These are phyloP conservation scores for Populus nigra DNA, from an alignment of 345 rosid genomes.

Conservation along the genomic window DNA sequence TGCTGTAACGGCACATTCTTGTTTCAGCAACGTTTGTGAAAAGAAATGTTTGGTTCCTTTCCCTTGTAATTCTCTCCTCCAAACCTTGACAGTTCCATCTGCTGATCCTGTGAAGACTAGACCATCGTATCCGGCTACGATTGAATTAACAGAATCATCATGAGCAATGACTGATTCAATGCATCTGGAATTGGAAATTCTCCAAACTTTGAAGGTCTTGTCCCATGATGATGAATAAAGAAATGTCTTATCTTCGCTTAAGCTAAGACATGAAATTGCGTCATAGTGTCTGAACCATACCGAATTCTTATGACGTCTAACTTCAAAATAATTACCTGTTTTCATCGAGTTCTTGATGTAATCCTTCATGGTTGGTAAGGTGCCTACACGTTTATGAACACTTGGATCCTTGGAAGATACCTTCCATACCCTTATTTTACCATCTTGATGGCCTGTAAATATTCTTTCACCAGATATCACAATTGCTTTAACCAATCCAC, in stretches of 20 bases:
- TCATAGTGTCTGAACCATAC: constrained; percentile 66
- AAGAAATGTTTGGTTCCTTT: constrained; percentile 82
- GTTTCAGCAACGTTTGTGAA: constrained; percentile 71
- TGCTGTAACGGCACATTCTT: constrained; percentile 81
- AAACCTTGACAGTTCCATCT: constrained; percentile 77
- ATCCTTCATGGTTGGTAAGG: constrained; percentile 64
- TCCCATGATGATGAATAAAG: constrained; percentile 90
- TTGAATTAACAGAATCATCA: constrained; percentile 75
- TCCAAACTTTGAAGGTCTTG: constrained; percentile 83
- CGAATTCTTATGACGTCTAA: constrained; percentile 36
- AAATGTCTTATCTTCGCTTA: constrained; percentile 57
- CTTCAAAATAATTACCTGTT: constrained; percentile 58
- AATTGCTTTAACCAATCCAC: constrained; percentile 83
- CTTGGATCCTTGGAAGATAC: constrained; percentile 43
- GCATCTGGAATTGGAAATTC: constrained; percentile 61
- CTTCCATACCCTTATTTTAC: constrained; percentile 84
- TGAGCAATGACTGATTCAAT: constrained; percentile 74
- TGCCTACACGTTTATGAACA: constrained; percentile 57
- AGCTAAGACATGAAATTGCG: constrained; percentile 71
- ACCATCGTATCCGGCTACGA: constrained; percentile 71
- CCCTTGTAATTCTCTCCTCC: constrained; percentile 86
- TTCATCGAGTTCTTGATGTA: constrained; percentile 50
- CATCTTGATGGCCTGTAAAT: constrained; percentile 90
- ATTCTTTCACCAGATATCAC: constrained; percentile 59
- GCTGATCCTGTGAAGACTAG: constrained; percentile 86